Percentiles rank a stretch among this genome's conserved stretches.
Evolutionary conservation across 495 filamentous ascomycete genomes (phyloP).

Genomic region (Talaromyces wortmannii): DNA sequence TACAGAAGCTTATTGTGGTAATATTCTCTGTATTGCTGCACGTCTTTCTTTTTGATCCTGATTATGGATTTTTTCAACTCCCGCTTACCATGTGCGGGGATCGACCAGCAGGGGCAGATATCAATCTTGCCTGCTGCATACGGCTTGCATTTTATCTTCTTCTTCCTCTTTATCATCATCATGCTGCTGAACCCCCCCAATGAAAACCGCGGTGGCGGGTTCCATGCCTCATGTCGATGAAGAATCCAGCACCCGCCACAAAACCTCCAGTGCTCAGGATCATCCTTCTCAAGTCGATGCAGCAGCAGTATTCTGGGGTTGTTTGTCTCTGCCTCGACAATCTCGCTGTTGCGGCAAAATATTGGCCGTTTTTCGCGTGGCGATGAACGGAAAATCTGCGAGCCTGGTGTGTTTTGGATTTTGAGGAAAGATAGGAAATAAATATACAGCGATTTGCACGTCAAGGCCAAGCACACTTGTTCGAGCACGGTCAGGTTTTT

Average conservation of each 20-base stretch:
- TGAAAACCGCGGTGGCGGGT: background rate
- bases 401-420: too few species aligned
- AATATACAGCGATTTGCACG: background rate
- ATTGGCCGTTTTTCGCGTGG: background rate
- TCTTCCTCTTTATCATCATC: too few species aligned
- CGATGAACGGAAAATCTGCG: background rate
- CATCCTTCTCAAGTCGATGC: background rate
- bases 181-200: too few species aligned
- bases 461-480: background rate
- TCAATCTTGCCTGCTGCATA: background rate
- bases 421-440: background rate
- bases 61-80: background rate
- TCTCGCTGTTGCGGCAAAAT: background rate
- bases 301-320: background rate
- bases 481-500: background rate
- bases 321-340: background rate
- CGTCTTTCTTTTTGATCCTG: background rate
- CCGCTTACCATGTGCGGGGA: background rate
- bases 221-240: background rate
- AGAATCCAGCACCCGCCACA: background rate
- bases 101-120: slow-evolving; percentile 1
- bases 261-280: background rate
- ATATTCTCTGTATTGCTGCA: background rate
- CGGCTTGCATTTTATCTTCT: background rate
- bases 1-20: too few species aligned